phyloP scores from a whole-genome alignment of 805 yeast genomes.

The Naumovozyma dairenensis region DNA sequence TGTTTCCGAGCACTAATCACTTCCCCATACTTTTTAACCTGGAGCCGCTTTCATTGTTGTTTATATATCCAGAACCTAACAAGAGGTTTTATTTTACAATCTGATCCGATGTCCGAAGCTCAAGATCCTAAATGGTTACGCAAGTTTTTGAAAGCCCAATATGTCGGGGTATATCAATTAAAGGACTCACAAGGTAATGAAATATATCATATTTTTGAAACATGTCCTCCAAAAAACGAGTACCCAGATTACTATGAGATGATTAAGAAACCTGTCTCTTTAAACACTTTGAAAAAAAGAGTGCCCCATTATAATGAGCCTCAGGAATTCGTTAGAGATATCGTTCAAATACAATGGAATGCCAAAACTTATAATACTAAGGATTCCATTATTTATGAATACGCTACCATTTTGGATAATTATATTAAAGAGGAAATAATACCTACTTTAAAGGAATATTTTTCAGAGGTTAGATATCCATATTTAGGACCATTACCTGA shows the following conservation, averaged over 20 bases:
- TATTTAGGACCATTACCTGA: constrained; percentile 64
- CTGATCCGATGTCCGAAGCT: not conserved
- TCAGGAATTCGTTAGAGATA: constrained; percentile 64
- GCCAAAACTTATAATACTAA: constrained; percentile 75
- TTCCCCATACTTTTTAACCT: no score
- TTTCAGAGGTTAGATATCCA: constrained; percentile 31
- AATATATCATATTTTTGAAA: constrained; percentile 24
- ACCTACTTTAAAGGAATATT: constrained; percentile 25
- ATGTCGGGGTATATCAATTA: constrained; percentile 14
- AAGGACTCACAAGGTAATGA: constrained; percentile 23
- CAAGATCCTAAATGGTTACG: not conserved
- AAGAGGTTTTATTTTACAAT: no score
- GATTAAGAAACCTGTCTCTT: constrained; percentile 69
- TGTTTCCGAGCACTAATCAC: no score
- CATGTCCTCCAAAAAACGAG: constrained; percentile 57
- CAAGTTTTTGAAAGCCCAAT: constrained; percentile 5
- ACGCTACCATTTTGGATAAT: constrained; percentile 45
- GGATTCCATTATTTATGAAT: constrained; percentile 54
- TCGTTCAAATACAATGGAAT: constrained; percentile 83
- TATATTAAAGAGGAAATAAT: constrained; percentile 30
- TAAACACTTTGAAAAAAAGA: constrained; percentile 57
- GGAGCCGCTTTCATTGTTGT: no score
- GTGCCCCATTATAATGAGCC: constrained; percentile 51
- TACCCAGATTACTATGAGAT: constrained; percentile 70
- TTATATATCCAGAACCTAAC: no score